Evolutionary conservation across 2,329 filamentous ascomycete genomes (phyloP).

Genomic region (Teratosphaeria epicoccoides): DNA sequence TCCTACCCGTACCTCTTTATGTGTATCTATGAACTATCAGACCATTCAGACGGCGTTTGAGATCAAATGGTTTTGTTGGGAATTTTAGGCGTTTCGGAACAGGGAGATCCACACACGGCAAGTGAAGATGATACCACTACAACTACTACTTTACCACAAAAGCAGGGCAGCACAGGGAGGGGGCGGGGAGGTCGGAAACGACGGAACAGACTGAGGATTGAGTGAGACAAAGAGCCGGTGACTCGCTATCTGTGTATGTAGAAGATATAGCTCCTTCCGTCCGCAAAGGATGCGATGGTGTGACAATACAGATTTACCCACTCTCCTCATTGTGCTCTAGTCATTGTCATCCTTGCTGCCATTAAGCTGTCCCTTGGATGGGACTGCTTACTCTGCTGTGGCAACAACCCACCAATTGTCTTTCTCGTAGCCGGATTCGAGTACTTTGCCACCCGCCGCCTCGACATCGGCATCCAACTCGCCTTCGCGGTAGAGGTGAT

Average conservation of each 20-base stretch:
- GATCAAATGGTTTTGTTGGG: neutral
- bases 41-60: slow-evolving; percentile 1
- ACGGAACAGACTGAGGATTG: neutral
- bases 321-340: slow-evolving; percentile 1
- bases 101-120: neutral
- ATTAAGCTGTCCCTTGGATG: neutral
- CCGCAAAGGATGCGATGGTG: neutral
- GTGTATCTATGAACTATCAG: slow-evolving; percentile 5
- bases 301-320: slow-evolving; percentile 13
- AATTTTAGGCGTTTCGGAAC: neutral
- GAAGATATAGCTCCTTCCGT: neutral
- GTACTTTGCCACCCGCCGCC: slow-evolving; percentile 61
- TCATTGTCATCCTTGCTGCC: neutral
- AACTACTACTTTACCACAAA: neutral
- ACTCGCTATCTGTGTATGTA: slow-evolving; percentile 10
- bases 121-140: neutral
- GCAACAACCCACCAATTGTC: slow-evolving; percentile 94
- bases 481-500: slow-evolving; percentile 79
- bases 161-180: slow-evolving; percentile 1
- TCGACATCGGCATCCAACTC: slow-evolving; percentile 75
- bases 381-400: neutral
- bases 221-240: slow-evolving; percentile 2
- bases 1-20: slow-evolving; percentile 1
- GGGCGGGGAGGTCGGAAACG: no score
- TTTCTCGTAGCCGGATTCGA: slow-evolving; percentile 82